phyloP scores from a whole-genome alignment of 2,329 filamentous ascomycete genomes.

The Aspergillus sclerotialis region DNA sequence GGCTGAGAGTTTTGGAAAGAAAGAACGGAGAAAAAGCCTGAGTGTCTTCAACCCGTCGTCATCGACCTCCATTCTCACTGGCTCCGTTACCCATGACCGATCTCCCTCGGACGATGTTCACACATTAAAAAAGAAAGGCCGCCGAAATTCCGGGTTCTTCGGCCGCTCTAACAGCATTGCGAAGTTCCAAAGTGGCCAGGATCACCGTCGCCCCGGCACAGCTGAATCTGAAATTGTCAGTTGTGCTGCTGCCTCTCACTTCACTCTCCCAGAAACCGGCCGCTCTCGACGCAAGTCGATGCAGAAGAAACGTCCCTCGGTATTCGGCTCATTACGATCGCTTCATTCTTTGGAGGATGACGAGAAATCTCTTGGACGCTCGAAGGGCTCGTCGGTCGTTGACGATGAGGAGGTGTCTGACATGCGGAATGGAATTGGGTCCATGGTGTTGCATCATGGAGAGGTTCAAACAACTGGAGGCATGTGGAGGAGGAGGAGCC shows the following conservation, averaged over 20 bases:
- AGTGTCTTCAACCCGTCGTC: constrained; percentile 25
- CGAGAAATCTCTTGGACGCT: constrained; percentile 45
- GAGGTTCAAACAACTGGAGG: constrained; percentile 64
- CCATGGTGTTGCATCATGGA: constrained; percentile 56
- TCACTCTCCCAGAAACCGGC: constrained; percentile 19
- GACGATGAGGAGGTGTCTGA: constrained; percentile 38
- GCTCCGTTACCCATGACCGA: constrained; percentile 22
- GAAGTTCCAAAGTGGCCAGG: constrained; percentile 10
- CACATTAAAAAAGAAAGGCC: constrained; percentile 25
- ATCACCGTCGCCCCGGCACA: constrained; percentile 20
- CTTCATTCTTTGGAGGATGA: constrained; percentile 47
- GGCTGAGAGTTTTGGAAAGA: constrained; percentile 24
- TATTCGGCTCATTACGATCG: constrained; percentile 53
- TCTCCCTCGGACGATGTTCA: constrained; percentile 31
- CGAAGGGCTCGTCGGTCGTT: constrained; percentile 43
- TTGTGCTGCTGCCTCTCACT: constrained; percentile 15
- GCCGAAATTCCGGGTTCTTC: constrained; percentile 35
- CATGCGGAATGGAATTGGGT: constrained; percentile 32
- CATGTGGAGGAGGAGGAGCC: constrained; percentile 65
- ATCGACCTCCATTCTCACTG: constrained; percentile 14
- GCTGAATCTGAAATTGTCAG: constrained; percentile 19
- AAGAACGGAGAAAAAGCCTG: constrained; percentile 30
- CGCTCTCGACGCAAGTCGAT: constrained; percentile 37
- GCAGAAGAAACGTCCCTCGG: constrained; percentile 45
- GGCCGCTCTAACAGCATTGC: constrained; percentile 21